phyloP scores from a whole-genome alignment of 2,329 filamentous ascomycete genomes.

The Xylariaceae sp. region DNA sequence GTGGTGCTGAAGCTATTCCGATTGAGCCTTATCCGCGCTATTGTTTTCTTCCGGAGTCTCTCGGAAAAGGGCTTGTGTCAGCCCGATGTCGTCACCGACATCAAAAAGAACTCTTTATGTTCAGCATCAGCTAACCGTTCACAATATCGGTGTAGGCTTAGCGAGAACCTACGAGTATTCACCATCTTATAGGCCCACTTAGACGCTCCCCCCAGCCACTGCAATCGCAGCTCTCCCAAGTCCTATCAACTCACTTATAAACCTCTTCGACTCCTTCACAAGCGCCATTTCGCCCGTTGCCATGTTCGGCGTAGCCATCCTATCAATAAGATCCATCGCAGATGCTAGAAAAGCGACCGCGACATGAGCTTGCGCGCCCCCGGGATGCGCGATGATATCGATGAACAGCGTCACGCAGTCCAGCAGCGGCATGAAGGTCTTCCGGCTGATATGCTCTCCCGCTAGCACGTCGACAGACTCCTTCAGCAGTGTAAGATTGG shows the following conservation, averaged over 20 bases:
- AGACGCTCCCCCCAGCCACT: neutral
- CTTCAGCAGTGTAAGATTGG: constrained; percentile 3
- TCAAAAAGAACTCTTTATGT: too few relatives aligned
- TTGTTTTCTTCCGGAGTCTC: too few relatives aligned
- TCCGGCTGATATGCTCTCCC: constrained; percentile 1
- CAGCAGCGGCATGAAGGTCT: neutral
- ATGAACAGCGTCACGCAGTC: constrained; percentile 5
- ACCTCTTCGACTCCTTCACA: neutral
- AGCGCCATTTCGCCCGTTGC: neutral
- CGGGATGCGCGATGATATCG: constrained; percentile 8
- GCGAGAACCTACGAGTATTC: too few relatives aligned
- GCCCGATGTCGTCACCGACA: too few relatives aligned
- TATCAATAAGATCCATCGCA: constrained; percentile 1
- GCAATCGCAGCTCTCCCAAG: constrained; percentile 1
- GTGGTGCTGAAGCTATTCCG: too few relatives aligned
- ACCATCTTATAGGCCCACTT: too few relatives aligned
- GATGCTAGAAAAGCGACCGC: constrained; percentile 1
- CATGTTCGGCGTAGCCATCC: neutral
- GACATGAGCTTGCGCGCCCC: neutral
- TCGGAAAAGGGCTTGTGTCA: too few relatives aligned
- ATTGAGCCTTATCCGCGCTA: too few relatives aligned
- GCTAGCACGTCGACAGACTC: neutral
- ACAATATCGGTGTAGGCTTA: too few relatives aligned
- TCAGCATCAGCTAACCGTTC: too few relatives aligned
- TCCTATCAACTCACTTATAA: constrained; percentile 3